Conservation (phyloP, 768 basidiomycete species). For the Chalciporus piperatus region DNA sequence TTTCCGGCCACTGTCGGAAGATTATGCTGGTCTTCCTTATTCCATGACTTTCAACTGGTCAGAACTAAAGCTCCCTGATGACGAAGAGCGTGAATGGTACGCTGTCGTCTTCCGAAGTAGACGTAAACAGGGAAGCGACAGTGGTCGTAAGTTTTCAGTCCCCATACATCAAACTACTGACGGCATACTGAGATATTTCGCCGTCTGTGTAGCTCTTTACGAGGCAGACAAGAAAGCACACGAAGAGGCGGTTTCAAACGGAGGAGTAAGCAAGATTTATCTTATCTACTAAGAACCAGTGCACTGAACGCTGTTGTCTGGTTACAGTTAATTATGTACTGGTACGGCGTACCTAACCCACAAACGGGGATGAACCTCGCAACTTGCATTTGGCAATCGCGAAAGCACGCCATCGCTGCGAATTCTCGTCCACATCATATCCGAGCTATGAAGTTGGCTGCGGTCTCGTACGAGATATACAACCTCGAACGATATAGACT, state of each 20-base stretch:
- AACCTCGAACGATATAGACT: slow-evolving; percentile 73
- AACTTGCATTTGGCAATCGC: slow-evolving; percentile 94
- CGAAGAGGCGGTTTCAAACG: slow-evolving; percentile 87
- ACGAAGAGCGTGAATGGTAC: slow-evolving; percentile 87
- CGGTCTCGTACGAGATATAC: slow-evolving; percentile 74
- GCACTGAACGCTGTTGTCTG: slow-evolving; percentile 4
- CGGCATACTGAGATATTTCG: slow-evolving; percentile 2
- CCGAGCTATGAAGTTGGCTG: slow-evolving; percentile 79
- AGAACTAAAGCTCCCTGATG: slow-evolving; percentile 60
- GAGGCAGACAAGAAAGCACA: slow-evolving; percentile 86
- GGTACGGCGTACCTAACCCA: slow-evolving; percentile 85
- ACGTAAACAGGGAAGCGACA: slow-evolving; percentile 68
- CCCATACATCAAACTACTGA: background rate
- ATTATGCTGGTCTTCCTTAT: slow-evolving; percentile 69
- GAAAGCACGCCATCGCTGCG: slow-evolving; percentile 78
- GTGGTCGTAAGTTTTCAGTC: slow-evolving; percentile 46
- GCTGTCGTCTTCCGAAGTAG: slow-evolving; percentile 86
- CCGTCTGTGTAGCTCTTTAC: slow-evolving; percentile 60
- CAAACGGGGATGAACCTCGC: slow-evolving; percentile 84
- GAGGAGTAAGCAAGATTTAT: slow-evolving; percentile 56
- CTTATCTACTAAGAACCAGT: background rate
- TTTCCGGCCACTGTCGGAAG: slow-evolving; percentile 57
- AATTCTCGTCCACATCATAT: slow-evolving; percentile 79
- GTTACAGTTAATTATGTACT: slow-evolving; percentile 78
- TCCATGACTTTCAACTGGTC: slow-evolving; percentile 86